Percentiles rank a stretch among this genome's conserved stretches.
Evolutionary conservation across 2,329 filamentous ascomycete species (phyloP).

Genomic region (Claviceps quebecensis): DNA sequence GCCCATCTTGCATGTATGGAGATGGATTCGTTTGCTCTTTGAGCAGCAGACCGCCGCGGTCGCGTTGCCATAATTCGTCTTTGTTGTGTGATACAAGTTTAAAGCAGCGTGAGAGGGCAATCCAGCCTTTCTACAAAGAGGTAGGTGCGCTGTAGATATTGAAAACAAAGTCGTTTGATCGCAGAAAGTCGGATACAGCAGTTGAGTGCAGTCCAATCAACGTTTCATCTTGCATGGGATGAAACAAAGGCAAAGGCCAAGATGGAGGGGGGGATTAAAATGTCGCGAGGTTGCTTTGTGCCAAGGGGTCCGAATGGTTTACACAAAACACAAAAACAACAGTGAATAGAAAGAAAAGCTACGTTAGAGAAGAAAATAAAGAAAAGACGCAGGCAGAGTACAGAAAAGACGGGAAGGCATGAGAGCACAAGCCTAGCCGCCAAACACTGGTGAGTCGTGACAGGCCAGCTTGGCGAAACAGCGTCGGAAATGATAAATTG

Average conservation of each 20-base stretch:
- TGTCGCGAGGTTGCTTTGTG: background rate
- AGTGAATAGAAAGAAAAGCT: background rate
- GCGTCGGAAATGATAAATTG: background rate
- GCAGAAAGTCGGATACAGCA: background rate
- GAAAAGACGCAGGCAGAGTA: background rate
- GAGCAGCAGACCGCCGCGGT: constrained; percentile 30
- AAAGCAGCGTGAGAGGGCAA: background rate
- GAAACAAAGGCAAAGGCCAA: background rate
- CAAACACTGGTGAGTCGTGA: background rate
- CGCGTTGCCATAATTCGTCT: constrained; percentile 29
- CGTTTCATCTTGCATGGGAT: background rate
- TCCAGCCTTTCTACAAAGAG: background rate
- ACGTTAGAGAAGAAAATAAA: background rate
- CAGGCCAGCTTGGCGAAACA: background rate
- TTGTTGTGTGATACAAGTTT: background rate
- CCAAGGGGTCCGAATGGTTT: background rate
- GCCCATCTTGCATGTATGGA: constrained; percentile 27
- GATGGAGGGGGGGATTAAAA: background rate
- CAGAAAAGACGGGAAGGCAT: background rate
- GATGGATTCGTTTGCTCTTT: constrained; percentile 28
- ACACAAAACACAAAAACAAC: background rate
- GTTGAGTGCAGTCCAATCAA: background rate
- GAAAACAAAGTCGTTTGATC: background rate
- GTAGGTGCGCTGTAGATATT: background rate
- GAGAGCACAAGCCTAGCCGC: background rate